Evolutionary conservation across 2,329 filamentous ascomycete genomes (phyloP).

Genomic region (Drechmeria coniospora): DNA sequence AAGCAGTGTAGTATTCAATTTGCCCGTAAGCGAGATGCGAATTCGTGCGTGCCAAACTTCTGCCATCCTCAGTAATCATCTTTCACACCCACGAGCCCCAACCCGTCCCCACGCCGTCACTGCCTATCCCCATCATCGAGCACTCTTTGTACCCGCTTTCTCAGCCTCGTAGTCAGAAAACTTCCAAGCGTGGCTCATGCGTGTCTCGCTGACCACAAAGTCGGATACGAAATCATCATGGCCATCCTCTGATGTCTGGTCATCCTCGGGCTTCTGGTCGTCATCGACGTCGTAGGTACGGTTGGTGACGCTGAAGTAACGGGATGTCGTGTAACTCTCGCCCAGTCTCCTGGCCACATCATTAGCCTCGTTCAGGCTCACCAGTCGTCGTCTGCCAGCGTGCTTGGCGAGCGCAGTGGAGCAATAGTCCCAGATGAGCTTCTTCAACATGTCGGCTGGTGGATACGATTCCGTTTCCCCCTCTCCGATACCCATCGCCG

Average conservation of each 20-base stretch:
- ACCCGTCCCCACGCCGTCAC: too few species aligned
- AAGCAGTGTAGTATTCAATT: too few species aligned
- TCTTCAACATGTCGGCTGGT: constrained; percentile 5
- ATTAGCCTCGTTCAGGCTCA: constrained; percentile 40
- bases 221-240: too few species aligned
- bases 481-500: constrained; percentile 11
- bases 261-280: constrained; percentile 10
- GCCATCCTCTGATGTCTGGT: constrained; percentile 8
- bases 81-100: too few species aligned
- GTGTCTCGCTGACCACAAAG: constrained; percentile 14
- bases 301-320: constrained; percentile 20
- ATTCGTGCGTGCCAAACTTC: too few species aligned
- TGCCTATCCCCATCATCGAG: constrained; percentile 5
- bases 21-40: too few species aligned
- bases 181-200: constrained; percentile 8
- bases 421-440: constrained; percentile 20
- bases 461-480: constrained; percentile 2
- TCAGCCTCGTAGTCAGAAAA: constrained; percentile 5
- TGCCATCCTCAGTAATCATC: too few species aligned
- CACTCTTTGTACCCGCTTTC: constrained; percentile 5
- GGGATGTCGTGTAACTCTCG: constrained; percentile 26
- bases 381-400: constrained; percentile 29
- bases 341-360: constrained; percentile 41
- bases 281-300: constrained; percentile 12
- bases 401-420: constrained; percentile 14